Base-by-base conservation (phyloP, 2,329 filamentous ascomycete species). In the Exserohilum turcica region DNA sequence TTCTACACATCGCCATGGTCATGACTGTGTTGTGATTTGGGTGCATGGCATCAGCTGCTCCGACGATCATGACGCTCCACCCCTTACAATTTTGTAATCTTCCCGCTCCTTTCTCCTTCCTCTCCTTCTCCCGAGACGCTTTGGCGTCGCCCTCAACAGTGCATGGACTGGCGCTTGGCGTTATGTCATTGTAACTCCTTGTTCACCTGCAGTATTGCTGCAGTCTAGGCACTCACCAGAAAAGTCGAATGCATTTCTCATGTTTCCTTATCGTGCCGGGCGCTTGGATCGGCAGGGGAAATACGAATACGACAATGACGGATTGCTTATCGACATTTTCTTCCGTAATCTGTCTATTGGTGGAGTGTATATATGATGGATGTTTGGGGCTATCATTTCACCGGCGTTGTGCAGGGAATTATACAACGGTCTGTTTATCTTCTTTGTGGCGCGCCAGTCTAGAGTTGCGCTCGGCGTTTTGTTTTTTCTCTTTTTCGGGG, bases 121-220 rank as follows among this genome's bases (percentile, higher is more conserved):
- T 52, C 56, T 65, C 55, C 62, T 56, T 56, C 58, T 52, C 46
- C 45, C 42, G 42, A 31, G 61, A 60, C 60, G 64, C 56, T 44
- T 54, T 45, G 56, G 62, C 57, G 60, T 57, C 56, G 48, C 49
- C 58, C 52, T 56, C 53, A 55, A 39, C 56, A 52, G 64, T 64
- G 63, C 65, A 68, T 70, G 61, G 58, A 52, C 50, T 52, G 65
- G 64, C 61, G 65, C 62, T 65, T 66, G 66, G 68, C 65, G 61
- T 59, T 49, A 67, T 60, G 66, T 66, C 63, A 65, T 59, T 48
- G 52, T 57, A 44, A 56, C 57, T 50, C 59, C 42, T 38, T 54
- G 44, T 49, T 43, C 44, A 44, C 51, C 56, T 45, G 53, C 56
- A 55, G 62, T 54, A 59, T 56, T 33, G 16, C 45, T 37, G 44